Evolutionary conservation across 1,284 basidiomycete species (phyloP), one percentile per base, ranked within the genome.

Genomic region (Marasmius oreades): DNA sequence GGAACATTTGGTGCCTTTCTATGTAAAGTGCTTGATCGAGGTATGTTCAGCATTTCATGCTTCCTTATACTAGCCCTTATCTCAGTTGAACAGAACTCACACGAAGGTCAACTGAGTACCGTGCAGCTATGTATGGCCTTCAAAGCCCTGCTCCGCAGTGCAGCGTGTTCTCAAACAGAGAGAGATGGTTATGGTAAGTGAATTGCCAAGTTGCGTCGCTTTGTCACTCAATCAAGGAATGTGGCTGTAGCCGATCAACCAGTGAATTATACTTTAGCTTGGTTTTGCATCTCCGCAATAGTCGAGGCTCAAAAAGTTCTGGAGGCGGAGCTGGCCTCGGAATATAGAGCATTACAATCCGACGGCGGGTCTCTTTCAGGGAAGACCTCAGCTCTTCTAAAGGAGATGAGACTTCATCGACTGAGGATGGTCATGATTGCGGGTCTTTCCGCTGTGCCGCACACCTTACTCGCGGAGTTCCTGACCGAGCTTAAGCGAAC

Each of bases 111-210:
- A 59, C 70, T 90, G 16, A 86, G 73, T 59, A 78, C 77, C 0
- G 55, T 72, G 0, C 89, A 91, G 64, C 72, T 90, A 7, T 71
- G 82, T 36, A 74, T 89, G 36, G 88, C 88, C 12, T 90, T 82
- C 63, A 73, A 85, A 14, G 77, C 85, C 5, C 76, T 90, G 2
- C 82, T 88, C 31, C 73, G 78, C 55, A 78, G 81, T 56, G 84
- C 86, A 2, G 75, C 55, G 72, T 73, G 24, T 28, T 20, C 14
- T 3, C 24, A 26, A 8, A 23, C 18, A 5, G 20, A 24, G 26
- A 50, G 26, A 18, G 11, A 22, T 24, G 24, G 11, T 31, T 31
- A 31, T 31, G 10, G 28, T 31, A 31, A 31, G 28, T 31, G 28
- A 31, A 10, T 10, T 10, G 10, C 28, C 10, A n/a, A 4, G 28